A percentile compares a stretch with the other conserved stretches of the same genome.
Evolutionary conservation across 257 asterid species (phyloP).

Genomic region (Nicotiana tomentosiformis): DNA sequence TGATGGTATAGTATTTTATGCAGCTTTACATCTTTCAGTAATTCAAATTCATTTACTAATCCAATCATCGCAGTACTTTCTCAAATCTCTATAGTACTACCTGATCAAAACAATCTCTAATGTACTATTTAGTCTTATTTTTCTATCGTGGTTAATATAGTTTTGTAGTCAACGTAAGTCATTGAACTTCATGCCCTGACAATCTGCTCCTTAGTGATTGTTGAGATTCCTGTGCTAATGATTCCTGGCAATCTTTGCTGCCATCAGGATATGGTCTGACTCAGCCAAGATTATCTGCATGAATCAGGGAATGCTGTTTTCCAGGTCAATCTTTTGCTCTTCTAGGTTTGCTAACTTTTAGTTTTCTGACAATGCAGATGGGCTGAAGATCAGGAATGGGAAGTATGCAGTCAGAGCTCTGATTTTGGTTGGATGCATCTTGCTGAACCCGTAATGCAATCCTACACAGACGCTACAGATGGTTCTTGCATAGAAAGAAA

Average conservation of each 20-base stretch:
- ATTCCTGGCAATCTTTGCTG: not conserved
- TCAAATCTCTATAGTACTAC: not conserved
- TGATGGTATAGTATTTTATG: not conserved
- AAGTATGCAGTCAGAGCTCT: conserved; percentile 51
- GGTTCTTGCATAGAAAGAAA: conserved; percentile 78
- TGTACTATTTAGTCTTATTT: not conserved
- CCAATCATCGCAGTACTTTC: not conserved
- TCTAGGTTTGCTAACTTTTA: conserved; percentile 6
- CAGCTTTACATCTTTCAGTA: not conserved
- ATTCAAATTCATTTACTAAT: not conserved
- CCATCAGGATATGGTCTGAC: not conserved
- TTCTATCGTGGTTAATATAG: not conserved
- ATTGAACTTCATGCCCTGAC: not conserved
- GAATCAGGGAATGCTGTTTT: not conserved
- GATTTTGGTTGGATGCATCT: conserved; percentile 89
- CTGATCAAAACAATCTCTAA: not conserved
- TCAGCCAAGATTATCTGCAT: not conserved
- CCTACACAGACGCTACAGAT: conserved; percentile 87
- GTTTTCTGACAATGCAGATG: conserved; percentile 44
- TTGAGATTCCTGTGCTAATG: not conserved
- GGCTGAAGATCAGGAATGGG: conserved; percentile 74
- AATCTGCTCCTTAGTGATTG: not conserved
- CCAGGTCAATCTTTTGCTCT: not conserved
- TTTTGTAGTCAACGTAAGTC: not conserved
- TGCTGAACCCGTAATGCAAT: conserved; percentile 88